Evolutionary conservation across 2,329 filamentous ascomycete species (phyloP), one percentile per base, ranked within the genome.

Genomic region (Colletotrichum higginsianum): DNA sequence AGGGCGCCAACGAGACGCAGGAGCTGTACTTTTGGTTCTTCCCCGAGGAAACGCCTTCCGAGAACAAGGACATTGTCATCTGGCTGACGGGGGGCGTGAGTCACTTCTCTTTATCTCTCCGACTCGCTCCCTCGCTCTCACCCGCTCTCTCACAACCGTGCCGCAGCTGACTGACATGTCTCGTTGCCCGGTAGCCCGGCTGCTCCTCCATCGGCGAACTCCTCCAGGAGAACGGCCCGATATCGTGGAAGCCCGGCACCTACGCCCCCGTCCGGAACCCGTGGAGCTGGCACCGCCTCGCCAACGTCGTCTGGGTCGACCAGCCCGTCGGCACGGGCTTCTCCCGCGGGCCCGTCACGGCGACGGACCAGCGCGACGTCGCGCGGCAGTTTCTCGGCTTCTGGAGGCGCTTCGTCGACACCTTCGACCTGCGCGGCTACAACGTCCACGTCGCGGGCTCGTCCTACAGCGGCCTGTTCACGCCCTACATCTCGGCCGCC

Each of bases 241-340:
- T 94, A 76, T 70, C 87, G 3, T 94, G 92, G 91, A 88, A 92
- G 77, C 85, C 89, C 16, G 94, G 94, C 44, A 95, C 92, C 0
- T 87, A 85, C 66, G 84, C 86, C 18, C 92, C 93, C 0, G 85
- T 90, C 0, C 82, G 84, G 56, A 94, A 95, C 77, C 86, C 88
- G 0, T 95, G 91, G 83, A 88, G 88, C n/a, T 95, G 92, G 92
- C 88, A 89, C 72, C 92, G 91, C 63, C 81, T 95, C 50, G 93
- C 92, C 66, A 94, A 95, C 79, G 88, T 95, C 77, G 83, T 96
- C 58, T 96, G 91, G 89, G 86, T 93, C 15, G 93, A 94, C 76
- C 91, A 93, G 77, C 90, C 90, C 12, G 82, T 90, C 12, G 86
- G 86, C 38, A 93, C 92, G 0, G 93, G 93, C 18, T 95, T 93